Conservation (phyloP, 148 eudicot species). For the Diospyros lotus region DNA sequence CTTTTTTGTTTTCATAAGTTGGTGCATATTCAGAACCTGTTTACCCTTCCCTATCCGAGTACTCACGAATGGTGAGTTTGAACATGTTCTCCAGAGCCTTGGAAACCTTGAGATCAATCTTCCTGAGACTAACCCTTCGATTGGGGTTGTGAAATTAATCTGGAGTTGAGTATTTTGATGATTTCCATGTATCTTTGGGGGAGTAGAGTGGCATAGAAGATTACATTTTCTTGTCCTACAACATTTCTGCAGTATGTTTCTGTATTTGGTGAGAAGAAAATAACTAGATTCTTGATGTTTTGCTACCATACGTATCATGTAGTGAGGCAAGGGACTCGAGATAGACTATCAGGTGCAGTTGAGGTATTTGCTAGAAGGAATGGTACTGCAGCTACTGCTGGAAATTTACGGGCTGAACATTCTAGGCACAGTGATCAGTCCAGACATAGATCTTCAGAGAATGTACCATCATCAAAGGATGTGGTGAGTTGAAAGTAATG, state of each 20-base stretch:
- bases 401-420: constrained; percentile 59
- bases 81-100: too few species aligned
- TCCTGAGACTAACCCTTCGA: too few species aligned
- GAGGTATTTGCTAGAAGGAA: constrained; percentile 74
- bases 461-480: constrained; percentile 60
- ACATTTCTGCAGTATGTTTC: not conserved
- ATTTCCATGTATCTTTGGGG: not conserved
- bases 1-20: too few species aligned
- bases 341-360: constrained; percentile 70
- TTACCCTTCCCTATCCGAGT: too few species aligned
- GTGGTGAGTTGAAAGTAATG: constrained; percentile 35
- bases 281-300: not conserved
- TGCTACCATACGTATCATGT: not conserved
- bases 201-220: not conserved
- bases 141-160: not conserved
- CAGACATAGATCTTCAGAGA: constrained; percentile 41
- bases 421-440: constrained; percentile 58
- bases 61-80: too few species aligned
- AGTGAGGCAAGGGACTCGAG: constrained; percentile 70
- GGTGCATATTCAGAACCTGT: too few species aligned
- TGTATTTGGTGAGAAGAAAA: not conserved
- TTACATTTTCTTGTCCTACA: not conserved
- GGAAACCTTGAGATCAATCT: too few species aligned
- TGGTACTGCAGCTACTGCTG: constrained; percentile 35
- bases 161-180: not conserved